A percentile compares a stretch with the other conserved stretches of the same genome.
phyloP scores from a whole-genome alignment of 257 asterid genomes.

The Penstemon davidsonii region DNA sequence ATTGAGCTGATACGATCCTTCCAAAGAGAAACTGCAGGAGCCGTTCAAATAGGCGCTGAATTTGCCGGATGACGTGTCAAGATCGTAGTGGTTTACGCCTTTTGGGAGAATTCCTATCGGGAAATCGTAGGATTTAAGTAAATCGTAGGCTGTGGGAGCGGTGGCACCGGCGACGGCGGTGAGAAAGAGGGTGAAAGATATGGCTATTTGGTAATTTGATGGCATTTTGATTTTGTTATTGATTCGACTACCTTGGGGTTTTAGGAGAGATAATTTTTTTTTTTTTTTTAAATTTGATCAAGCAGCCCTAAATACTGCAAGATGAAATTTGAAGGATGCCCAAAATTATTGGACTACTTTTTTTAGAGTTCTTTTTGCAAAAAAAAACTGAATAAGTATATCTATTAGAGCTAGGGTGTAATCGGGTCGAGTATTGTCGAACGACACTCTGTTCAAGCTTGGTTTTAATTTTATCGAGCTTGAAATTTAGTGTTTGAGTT shows the following conservation, averaged over 20 bases:
- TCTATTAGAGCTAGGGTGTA: no score
- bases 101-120: conserved; percentile 76
- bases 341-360: no score
- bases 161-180: conserved; percentile 26
- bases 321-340: no score
- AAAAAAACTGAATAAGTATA: no score
- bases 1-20: conserved; percentile 66
- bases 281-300: no score
- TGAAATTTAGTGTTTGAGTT: no score
- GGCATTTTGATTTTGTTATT: background rate
- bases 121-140: conserved; percentile 49
- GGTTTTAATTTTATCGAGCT: no score
- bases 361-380: no score
- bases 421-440: no score
- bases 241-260: background rate
- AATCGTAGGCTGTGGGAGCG: conserved; percentile 57
- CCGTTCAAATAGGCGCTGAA: conserved; percentile 58
- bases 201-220: background rate
- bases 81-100: conserved; percentile 65
- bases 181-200: conserved; percentile 26
- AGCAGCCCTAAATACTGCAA: no score
- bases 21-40: conserved; percentile 74
- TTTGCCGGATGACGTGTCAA: conserved; percentile 54
- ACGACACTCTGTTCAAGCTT: no score
- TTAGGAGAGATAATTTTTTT: no score